These are phyloP conservation scores for Dysphania ambrosioides DNA, from an alignment of 148 eudicot genomes.

Conservation along the genomic window DNA sequence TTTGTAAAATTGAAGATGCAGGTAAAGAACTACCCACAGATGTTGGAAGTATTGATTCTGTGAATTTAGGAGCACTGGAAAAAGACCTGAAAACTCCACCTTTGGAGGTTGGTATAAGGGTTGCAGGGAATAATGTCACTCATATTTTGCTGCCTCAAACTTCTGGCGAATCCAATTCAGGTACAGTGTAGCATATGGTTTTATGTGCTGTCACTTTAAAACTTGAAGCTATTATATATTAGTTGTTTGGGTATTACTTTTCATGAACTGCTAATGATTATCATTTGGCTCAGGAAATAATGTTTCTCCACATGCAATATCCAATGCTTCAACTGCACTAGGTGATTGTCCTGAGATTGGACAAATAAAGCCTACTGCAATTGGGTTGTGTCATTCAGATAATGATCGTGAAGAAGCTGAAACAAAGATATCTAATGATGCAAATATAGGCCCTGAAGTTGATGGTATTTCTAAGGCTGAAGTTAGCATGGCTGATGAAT, in stretches of 20 bases:
- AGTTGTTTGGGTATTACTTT: not conserved
- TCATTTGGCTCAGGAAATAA: slow-evolving; percentile 20
- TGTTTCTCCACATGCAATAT: slow-evolving; percentile 19
- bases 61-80: slow-evolving; percentile 20
- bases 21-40: slow-evolving; percentile 21
- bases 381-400: slow-evolving; percentile 15
- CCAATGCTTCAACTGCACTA: slow-evolving; percentile 15
- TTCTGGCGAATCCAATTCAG: slow-evolving; percentile 27
- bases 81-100: slow-evolving; percentile 21
- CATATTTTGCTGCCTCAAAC: slow-evolving; percentile 28
- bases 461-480: slow-evolving; percentile 27
- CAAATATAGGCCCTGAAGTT: slow-evolving; percentile 19
- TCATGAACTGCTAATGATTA: no score
- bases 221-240: not conserved
- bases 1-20: slow-evolving; percentile 25
- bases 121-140: slow-evolving; percentile 20
- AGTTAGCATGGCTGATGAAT: slow-evolving; percentile 21
- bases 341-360: slow-evolving; percentile 18
- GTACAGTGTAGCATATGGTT: slow-evolving; percentile 28
- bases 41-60: slow-evolving; percentile 23
- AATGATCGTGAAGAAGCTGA: slow-evolving; percentile 19
- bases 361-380: slow-evolving; percentile 15
- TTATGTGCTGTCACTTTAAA: not conserved
- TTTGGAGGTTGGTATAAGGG: slow-evolving; percentile 25
- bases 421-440: slow-evolving; percentile 18